phyloP scores from a whole-genome alignment of 2,329 filamentous ascomycete species.

The Huntiella abstrusa region DNA sequence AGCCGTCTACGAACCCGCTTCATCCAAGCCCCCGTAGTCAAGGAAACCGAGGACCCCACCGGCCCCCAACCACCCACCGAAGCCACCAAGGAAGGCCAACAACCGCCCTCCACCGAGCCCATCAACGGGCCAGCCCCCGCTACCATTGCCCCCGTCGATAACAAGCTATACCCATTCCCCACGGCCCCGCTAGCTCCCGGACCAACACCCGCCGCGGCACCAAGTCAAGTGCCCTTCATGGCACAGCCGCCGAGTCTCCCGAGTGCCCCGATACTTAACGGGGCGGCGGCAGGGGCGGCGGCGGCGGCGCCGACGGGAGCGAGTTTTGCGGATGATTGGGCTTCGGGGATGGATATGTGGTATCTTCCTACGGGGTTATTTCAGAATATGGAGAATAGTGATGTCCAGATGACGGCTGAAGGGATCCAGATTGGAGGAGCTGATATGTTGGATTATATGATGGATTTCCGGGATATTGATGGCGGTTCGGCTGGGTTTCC shows the following conservation, averaged over 20 bases:
- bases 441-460: conserved; percentile 50
- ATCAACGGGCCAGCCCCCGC: too few species aligned
- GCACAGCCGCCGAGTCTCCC: neutral
- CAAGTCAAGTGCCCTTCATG: neutral
- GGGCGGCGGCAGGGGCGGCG: neutral
- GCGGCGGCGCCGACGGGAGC: neutral
- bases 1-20: conserved; percentile 56
- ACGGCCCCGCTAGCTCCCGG: neutral
- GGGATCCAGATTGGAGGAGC: conserved; percentile 48
- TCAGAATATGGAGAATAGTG: conserved; percentile 41
- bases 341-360: conserved; percentile 41
- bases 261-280: neutral
- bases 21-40: conserved; percentile 34
- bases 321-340: conserved; percentile 31
- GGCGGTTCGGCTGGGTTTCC: neutral
- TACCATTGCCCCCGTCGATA: neutral
- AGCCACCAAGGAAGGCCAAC: too few species aligned
- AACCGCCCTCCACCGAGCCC: too few species aligned
- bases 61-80: conserved; percentile 17
- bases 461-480: conserved; percentile 23
- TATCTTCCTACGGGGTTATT: conserved; percentile 47
- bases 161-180: neutral
- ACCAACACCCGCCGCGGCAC: conserved; percentile 2
- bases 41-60: conserved; percentile 21
- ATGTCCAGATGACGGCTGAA: conserved; percentile 47